Evolutionary conservation across 2,329 filamentous ascomycete species (phyloP).

Genomic region (Hypoxylon sp.): DNA sequence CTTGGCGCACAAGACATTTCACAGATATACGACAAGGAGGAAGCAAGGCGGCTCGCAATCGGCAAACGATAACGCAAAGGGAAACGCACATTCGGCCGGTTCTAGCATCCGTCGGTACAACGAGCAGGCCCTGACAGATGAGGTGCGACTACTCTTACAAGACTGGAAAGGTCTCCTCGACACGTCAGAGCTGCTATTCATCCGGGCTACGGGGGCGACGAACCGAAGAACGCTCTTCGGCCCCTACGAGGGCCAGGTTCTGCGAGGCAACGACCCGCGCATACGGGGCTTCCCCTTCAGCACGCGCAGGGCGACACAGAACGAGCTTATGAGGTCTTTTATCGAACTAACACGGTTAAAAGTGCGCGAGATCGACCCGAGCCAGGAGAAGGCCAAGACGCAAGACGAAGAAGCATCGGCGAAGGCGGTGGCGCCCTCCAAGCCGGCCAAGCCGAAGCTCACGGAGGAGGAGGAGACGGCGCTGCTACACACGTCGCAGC

Average conservation of each 20-base stretch:
- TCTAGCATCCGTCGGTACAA: slow-evolving; percentile 91
- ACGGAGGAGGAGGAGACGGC: slow-evolving; percentile 86
- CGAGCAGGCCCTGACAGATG: slow-evolving; percentile 87
- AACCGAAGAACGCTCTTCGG: slow-evolving; percentile 90
- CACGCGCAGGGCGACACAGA: slow-evolving; percentile 89
- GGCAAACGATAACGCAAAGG: slow-evolving; percentile 92
- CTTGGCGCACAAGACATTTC: slow-evolving; percentile 95
- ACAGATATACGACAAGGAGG: slow-evolving; percentile 92
- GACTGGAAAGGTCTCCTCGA: slow-evolving; percentile 91
- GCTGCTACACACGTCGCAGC: slow-evolving; percentile 83
- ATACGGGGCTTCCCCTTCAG: slow-evolving; percentile 92
- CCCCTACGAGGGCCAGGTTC: slow-evolving; percentile 86
- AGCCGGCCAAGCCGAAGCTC: slow-evolving; percentile 67
- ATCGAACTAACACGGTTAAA: slow-evolving; percentile 93
- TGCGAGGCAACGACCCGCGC: slow-evolving; percentile 79
- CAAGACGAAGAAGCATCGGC: slow-evolving; percentile 50
- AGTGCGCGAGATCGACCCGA: slow-evolving; percentile 77
- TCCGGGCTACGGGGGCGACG: slow-evolving; percentile 85
- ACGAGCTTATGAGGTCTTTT: slow-evolving; percentile 92
- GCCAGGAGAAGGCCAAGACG: slow-evolving; percentile 59
- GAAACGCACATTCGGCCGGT: slow-evolving; percentile 91
- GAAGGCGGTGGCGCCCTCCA: slow-evolving; percentile 50
- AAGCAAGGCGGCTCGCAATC: slow-evolving; percentile 97
- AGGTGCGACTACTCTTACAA: slow-evolving; percentile 79
- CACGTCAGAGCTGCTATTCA: slow-evolving; percentile 82